These are phyloP conservation scores for Saccharomyces hybrid DNA, from an alignment of 1,139 yeast genomes.

Conservation along the genomic window DNA sequence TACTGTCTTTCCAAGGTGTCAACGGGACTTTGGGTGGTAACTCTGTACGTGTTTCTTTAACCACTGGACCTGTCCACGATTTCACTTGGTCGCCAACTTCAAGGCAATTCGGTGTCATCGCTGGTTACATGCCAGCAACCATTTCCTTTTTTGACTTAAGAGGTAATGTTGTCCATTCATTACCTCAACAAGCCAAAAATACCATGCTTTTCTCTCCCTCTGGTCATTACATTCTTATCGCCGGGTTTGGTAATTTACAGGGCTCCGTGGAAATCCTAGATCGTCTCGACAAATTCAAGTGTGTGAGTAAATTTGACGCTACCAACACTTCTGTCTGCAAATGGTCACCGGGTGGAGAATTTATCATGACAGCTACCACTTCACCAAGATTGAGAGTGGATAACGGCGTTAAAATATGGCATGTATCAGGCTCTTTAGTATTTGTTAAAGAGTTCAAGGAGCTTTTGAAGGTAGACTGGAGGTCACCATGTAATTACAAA, in stretches of 20 bases:
- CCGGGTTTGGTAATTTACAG: constrained; percentile 97
- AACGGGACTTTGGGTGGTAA: constrained; percentile 84
- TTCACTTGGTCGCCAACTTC: constrained; percentile 96
- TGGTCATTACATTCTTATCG: constrained; percentile 82
- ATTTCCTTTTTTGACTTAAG: constrained; percentile 92
- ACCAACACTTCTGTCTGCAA: constrained; percentile 90
- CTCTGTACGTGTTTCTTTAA: constrained; percentile 80
- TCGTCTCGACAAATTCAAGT: constrained; percentile 76
- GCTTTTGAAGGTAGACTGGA: constrained; percentile 77
- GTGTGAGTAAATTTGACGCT: constrained; percentile 79
- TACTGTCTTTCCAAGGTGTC: constrained; percentile 42
- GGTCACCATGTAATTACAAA: constrained; percentile 40
- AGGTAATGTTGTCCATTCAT: constrained; percentile 76
- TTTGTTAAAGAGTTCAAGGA: constrained; percentile 75
- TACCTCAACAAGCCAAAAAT: constrained; percentile 85
- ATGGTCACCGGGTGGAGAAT: constrained; percentile 98
- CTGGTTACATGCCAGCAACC: constrained; percentile 96
- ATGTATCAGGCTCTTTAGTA: constrained; percentile 74
- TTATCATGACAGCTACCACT: constrained; percentile 89
- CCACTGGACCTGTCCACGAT: constrained; percentile 94
- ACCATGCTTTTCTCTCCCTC: constrained; percentile 90
- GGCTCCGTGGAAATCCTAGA: constrained; percentile 95
- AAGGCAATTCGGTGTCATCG: constrained; percentile 92
- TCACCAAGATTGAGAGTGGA: constrained; percentile 96
- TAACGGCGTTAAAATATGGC: constrained; percentile 92